Percentiles rank a stretch among this genome's conserved stretches.
These are phyloP conservation scores for Primulina huaijiensis DNA, from an alignment of 257 asterid species.

Conservation along the genomic window DNA sequence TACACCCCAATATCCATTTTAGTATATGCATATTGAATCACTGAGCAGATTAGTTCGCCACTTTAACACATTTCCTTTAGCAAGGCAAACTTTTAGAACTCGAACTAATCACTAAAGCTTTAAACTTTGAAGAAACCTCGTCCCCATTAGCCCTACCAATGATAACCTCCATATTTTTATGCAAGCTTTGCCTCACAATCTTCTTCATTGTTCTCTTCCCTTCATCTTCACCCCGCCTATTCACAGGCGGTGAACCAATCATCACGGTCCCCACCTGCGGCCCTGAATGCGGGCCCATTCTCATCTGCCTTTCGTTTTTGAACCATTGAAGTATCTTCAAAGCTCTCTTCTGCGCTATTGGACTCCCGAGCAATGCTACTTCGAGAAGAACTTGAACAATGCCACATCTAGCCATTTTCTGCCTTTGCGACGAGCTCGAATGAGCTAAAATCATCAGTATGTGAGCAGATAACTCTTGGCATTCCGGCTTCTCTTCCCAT, in stretches of 20 bases:
- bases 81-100: constrained; percentile 93
- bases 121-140: constrained; percentile 49
- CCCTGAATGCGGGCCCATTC: constrained; percentile 82
- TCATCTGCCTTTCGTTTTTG: constrained; percentile 64
- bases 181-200: constrained; percentile 70
- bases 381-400: constrained; percentile 80
- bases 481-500: constrained; percentile 69
- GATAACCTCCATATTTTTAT: constrained; percentile 72
- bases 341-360: constrained; percentile 82
- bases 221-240: constrained; percentile 37
- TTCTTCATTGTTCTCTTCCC: constrained; percentile 71
- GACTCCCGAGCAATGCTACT: constrained; percentile 76
- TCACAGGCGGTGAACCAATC: constrained; percentile 47
- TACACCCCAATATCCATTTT: too few species aligned
- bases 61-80: constrained; percentile 16
- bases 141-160: constrained; percentile 64
- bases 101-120: constrained; percentile 60
- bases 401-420: constrained; percentile 72
- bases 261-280: constrained; percentile 56
- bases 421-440: constrained; percentile 68
- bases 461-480: constrained; percentile 71
- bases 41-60: not conserved
- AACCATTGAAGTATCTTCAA: constrained; percentile 83
- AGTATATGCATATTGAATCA: too few species aligned
- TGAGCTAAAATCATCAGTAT: constrained; percentile 84